Conservation (phyloP, 2,329 filamentous ascomycete genomes). For the Aspergillus novofumigatus region DNA sequence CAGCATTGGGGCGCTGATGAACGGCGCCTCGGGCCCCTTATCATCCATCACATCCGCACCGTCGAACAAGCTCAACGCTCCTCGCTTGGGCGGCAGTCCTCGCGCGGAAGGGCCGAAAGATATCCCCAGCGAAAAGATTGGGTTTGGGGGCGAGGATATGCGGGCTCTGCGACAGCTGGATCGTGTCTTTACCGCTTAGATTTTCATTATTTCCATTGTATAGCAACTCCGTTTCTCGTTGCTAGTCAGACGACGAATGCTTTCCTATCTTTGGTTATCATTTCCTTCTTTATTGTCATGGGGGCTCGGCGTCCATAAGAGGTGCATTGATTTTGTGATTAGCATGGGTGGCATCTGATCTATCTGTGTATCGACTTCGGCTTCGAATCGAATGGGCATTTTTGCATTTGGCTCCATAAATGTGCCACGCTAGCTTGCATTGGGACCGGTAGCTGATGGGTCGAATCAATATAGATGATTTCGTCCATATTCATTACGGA, state of each 20-base stretch:
- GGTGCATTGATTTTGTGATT: constrained; percentile 13
- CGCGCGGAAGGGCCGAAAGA: constrained; percentile 46
- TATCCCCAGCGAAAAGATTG: constrained; percentile 55
- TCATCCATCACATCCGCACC: constrained; percentile 19
- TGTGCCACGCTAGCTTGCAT: neutral
- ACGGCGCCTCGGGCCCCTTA: constrained; percentile 28
- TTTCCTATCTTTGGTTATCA: neutral
- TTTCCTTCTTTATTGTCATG: neutral
- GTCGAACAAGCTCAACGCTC: constrained; percentile 9
- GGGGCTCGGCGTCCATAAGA: constrained; percentile 16
- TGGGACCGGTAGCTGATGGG: neutral
- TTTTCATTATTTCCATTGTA: neutral
- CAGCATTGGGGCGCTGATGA: constrained; percentile 49
- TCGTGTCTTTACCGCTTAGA: constrained; percentile 44
- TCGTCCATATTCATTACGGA: neutral
- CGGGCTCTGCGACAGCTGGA: constrained; percentile 64
- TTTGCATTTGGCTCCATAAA: neutral
- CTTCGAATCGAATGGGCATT: neutral
- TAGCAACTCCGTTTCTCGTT: neutral
- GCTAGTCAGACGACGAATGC: neutral
- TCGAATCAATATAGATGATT: neutral
- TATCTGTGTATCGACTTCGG: neutral
- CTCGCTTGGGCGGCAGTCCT: constrained; percentile 1
- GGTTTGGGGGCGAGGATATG: constrained; percentile 58
- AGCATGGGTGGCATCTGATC: constrained; percentile 15